phyloP scores from a whole-genome alignment of 768 basidiomycete genomes.

The Rhizopogon salebrosus region DNA sequence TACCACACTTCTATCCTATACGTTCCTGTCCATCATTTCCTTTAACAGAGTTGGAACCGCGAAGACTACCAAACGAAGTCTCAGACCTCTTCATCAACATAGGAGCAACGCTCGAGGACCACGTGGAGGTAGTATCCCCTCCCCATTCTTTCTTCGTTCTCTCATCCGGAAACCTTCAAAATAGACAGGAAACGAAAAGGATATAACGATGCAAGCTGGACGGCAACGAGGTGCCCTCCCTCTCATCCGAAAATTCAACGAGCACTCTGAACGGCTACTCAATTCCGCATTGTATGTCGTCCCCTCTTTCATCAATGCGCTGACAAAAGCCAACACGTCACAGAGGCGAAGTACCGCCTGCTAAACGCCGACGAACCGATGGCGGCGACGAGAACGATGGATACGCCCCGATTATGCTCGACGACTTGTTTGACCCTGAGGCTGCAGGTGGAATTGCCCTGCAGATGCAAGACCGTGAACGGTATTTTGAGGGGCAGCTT shows the following conservation, averaged over 20 bases:
- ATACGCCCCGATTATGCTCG: constrained; percentile 69
- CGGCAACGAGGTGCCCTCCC: constrained; percentile 84
- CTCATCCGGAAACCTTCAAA: not conserved
- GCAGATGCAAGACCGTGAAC: constrained; percentile 82
- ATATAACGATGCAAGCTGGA: constrained; percentile 95
- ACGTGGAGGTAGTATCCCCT: constrained; percentile 58
- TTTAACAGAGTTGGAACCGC: constrained; percentile 68
- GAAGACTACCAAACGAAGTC: constrained; percentile 54
- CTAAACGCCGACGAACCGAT: constrained; percentile 56
- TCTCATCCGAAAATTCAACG: constrained; percentile 94
- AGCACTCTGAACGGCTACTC: constrained; percentile 88
- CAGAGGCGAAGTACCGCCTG: constrained; percentile 52
- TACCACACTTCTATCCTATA: constrained; percentile 20
- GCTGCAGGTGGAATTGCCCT: constrained; percentile 65
- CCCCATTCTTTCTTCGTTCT: not conserved
- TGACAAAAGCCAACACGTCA: constrained; percentile 2
- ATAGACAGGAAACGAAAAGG: constrained; percentile 85
- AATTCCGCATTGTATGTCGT: constrained; percentile 67
- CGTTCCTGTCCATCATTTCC: not conserved
- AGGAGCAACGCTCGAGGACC: constrained; percentile 86
- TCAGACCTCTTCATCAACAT: constrained; percentile 82
- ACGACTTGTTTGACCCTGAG: constrained; percentile 76
- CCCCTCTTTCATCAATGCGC: constrained; percentile 4
- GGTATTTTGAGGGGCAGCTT: constrained; percentile 73
- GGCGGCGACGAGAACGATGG: constrained; percentile 36